These are phyloP conservation scores for Verticillium tricorpus DNA, from an alignment of 2,329 filamentous ascomycete species.

Conservation along the genomic window DNA sequence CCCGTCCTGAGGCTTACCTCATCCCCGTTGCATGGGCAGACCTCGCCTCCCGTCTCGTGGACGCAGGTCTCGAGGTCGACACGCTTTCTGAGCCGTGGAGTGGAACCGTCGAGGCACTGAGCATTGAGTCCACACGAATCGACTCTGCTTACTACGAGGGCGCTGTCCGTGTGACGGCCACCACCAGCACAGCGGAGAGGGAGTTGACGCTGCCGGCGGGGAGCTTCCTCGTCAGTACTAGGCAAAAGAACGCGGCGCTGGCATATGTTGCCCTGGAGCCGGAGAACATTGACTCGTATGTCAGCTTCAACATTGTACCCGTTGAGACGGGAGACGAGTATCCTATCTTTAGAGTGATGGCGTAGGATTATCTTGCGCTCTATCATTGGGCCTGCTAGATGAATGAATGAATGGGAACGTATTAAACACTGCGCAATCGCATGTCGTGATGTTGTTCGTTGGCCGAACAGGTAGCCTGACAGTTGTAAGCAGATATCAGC, in stretches of 20 bases:
- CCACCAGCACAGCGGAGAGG: conserved; percentile 11
- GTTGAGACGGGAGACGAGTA: conserved; percentile 20
- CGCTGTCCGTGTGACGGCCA: conserved; percentile 16
- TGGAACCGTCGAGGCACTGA: conserved; percentile 18
- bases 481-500: no score
- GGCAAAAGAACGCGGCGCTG: conserved; percentile 20
- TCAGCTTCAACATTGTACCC: conserved; percentile 19
- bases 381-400: no score
- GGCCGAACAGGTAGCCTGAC: no score
- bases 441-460: no score
- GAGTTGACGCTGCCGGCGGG: conserved; percentile 19
- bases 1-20: conserved; percentile 21
- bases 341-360: conserved; percentile 18
- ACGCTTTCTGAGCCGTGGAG: conserved; percentile 13
- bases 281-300: conserved; percentile 20
- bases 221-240: conserved; percentile 19
- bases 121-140: conserved; percentile 13
- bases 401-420: no score
- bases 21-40: conserved; percentile 20
- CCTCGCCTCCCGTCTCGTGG: conserved; percentile 17
- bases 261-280: conserved; percentile 23
- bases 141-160: conserved; percentile 17
- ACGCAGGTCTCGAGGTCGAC: conserved; percentile 18
- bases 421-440: no score
- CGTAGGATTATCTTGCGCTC: not conserved